Percentiles rank a stretch among this genome's conserved stretches.
These are phyloP conservation scores for Saccharomycopsis microspora DNA, from an alignment of 805 yeast species.

Conservation along the genomic window DNA sequence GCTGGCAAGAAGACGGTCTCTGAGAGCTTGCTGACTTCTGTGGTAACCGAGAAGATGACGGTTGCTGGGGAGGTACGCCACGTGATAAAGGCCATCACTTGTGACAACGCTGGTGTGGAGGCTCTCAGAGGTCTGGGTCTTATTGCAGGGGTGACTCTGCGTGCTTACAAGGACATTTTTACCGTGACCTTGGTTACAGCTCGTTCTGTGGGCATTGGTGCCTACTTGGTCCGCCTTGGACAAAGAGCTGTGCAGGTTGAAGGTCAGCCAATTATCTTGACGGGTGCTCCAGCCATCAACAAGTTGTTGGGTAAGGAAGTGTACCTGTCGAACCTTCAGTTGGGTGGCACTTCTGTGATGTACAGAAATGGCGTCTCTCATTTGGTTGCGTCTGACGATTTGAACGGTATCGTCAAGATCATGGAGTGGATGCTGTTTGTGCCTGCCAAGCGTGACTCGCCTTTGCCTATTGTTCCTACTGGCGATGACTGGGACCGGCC, in stretches of 20 bases:
- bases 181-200: slow-evolving; percentile 98
- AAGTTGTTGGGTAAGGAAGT: slow-evolving; percentile 95
- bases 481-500: slow-evolving; percentile 83
- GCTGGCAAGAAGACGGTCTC: slow-evolving; percentile 48
- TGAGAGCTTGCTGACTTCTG: slow-evolving; percentile 44
- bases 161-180: slow-evolving; percentile 95
- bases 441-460: slow-evolving; percentile 82
- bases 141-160: slow-evolving; percentile 97
- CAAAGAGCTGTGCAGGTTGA: slow-evolving; percentile 98
- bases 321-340: slow-evolving; percentile 89
- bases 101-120: slow-evolving; percentile 98
- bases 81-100: slow-evolving; percentile 76
- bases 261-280: slow-evolving; percentile 95
- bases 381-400: slow-evolving; percentile 90
- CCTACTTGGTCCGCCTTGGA: slow-evolving; percentile 94
- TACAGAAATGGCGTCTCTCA: slow-evolving; percentile 97
- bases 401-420: slow-evolving; percentile 91
- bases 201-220: slow-evolving; percentile 99
- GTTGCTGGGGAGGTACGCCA: slow-evolving; percentile 79
- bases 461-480: slow-evolving; percentile 79
- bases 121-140: slow-evolving; percentile 97
- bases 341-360: slow-evolving; percentile 99
- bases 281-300: slow-evolving; percentile 99
- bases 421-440: slow-evolving; percentile 92
- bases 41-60: slow-evolving; percentile 66